Percentiles rank a stretch among this genome's conserved stretches.
Conservation (phyloP, 495 filamentous ascomycete species). For the Neurospora terricola region DNA sequence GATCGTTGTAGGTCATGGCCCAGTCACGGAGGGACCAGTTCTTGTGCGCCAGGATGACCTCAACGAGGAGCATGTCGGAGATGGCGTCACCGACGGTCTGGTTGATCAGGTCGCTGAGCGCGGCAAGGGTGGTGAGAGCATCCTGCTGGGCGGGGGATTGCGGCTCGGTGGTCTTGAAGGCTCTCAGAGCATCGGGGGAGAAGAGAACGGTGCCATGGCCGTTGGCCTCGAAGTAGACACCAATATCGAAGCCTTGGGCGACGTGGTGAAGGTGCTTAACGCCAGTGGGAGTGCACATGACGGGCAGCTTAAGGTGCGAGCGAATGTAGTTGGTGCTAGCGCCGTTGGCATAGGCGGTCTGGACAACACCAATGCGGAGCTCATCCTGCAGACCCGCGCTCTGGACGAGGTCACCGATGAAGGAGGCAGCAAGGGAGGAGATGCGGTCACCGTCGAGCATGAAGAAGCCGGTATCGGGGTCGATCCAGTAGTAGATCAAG, state of each 20-base stretch:
- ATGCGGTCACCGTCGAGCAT: slow-evolving; percentile 96
- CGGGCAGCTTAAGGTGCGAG: slow-evolving; percentile 77
- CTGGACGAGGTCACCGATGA: slow-evolving; percentile 80
- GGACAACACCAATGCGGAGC: slow-evolving; percentile 83
- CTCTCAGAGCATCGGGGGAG: slow-evolving; percentile 66
- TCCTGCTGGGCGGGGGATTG: slow-evolving; percentile 85
- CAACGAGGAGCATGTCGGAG: slow-evolving; percentile 91
- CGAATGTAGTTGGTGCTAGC: slow-evolving; percentile 87
- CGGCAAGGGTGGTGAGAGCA: slow-evolving; percentile 69
- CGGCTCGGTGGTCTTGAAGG: slow-evolving; percentile 66
- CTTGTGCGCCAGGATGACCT: slow-evolving; percentile 93
- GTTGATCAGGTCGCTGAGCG: slow-evolving; percentile 85
- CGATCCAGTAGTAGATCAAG: slow-evolving; percentile 88
- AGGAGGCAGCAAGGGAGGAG: slow-evolving; percentile 84
- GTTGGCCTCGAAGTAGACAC: slow-evolving; percentile 98
- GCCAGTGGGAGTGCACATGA: slow-evolving; percentile 87
- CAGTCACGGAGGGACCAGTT: slow-evolving; percentile 83
- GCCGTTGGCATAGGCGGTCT: slow-evolving; percentile 97
- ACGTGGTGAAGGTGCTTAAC: slow-evolving; percentile 97
- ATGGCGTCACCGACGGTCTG: slow-evolving; percentile 95
- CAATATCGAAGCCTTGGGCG: slow-evolving; percentile 80
- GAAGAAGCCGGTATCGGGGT: slow-evolving; percentile 70
- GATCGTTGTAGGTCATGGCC: slow-evolving; percentile 87
- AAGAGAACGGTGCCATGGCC: slow-evolving; percentile 96
- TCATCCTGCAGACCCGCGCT: slow-evolving; percentile 68